Base-by-base conservation (phyloP, 139 green algal genomes). In the Chlamydomonas sp. region DNA sequence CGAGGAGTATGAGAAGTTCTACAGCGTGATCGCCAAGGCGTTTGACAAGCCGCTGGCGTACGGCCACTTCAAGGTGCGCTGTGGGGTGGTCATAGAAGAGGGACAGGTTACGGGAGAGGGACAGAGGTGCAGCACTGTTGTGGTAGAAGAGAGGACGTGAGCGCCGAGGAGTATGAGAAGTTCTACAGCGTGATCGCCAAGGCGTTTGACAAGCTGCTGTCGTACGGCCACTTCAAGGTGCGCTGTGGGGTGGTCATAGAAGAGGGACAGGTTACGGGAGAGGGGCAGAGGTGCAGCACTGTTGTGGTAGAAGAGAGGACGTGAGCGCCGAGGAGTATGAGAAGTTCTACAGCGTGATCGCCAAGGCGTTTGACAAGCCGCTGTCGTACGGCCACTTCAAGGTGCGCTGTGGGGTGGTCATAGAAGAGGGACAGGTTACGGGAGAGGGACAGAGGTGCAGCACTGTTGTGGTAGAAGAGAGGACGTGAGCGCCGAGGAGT, bases 1-100 rank as follows among this genome's bases (percentile, higher is more conserved):
- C 3, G 90, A 97, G 67, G 95, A 99, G 82, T 98, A 99, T 68
- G 47, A 85, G 61, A 93, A 94, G 73, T 99, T 99, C 83, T 99
- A 95, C 85, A 91, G 96, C 79, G 88, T 87, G 2, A 54, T 98
- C 4, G 75, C 81, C 66, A 96, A 97, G 87, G 83, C 5, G 4
- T 69, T 58, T 54, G 62, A 69, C 29, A 33, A 66, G 33, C 31
- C 59, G 13, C 13, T 66, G 26, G 20, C 59, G 31, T 69, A 20
- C 10, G 57, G 31, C 22, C 62, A 69, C 62, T 69, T 69, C 62
- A 69, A 69, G 62, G n/a, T n/a, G n/a, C n/a, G n/a, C n/a, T n/a
- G n/a, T n/a, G n/a, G n/a, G n/a, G n/a, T n/a, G n/a, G n/a, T n/a
- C n/a, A n/a, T n/a, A n/a, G n/a, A n/a, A n/a, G n/a, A n/a, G n/a